Base-by-base conservation (phyloP, 2,329 filamentous ascomycete species). In the Diaporthe amygdali region DNA sequence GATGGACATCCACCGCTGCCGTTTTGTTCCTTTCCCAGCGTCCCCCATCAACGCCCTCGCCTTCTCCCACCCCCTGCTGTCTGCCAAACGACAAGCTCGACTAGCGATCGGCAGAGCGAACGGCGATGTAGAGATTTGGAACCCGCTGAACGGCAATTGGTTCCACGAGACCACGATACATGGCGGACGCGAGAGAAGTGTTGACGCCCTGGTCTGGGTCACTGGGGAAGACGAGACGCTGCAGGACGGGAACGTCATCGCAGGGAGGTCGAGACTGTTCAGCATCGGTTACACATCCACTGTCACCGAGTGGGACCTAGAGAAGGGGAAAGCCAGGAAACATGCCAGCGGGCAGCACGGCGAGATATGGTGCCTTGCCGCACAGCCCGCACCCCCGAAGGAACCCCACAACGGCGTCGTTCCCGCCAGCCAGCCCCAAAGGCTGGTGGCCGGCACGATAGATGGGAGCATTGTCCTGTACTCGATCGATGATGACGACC, bases 81-180 rank as follows among this genome's bases (percentile, higher is more conserved):
- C 84, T 81, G 63, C 82, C 72, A 83, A 86, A 72, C 81, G 83
- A 74, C 84, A 81, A 80, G 87, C 82, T 76, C 91, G 95, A 76
- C 89, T 98, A 68, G 96, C 96, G 2, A 89, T 99, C 77, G 96
- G 96, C 72, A 92, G 96, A 75, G 93, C 94, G 71, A 98, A 98
- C 80, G 96, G 96, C 76, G 94, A 97, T 79, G 96, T 99, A 76
- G 96, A 99, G 83, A 95, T 99, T 75, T 99, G 96, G 96, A 97
- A 97, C 81, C 95, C 96, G 3, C 84, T 91, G 68, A 90, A 89
- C 74, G 94, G 94, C 20, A 85, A 88, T 73, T 99, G 96, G 96
- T 89, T 94, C 74, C 96, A 98, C 80, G 96, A 99, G 84, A 91
- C 91, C 47, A 91, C 95, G 72, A 92, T 98, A 64, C 89, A 90